A percentile compares a stretch with the other conserved stretches of the same genome.
phyloP scores from a whole-genome alignment of 2,329 filamentous ascomycete species.

The Sporothrix globosa region DNA sequence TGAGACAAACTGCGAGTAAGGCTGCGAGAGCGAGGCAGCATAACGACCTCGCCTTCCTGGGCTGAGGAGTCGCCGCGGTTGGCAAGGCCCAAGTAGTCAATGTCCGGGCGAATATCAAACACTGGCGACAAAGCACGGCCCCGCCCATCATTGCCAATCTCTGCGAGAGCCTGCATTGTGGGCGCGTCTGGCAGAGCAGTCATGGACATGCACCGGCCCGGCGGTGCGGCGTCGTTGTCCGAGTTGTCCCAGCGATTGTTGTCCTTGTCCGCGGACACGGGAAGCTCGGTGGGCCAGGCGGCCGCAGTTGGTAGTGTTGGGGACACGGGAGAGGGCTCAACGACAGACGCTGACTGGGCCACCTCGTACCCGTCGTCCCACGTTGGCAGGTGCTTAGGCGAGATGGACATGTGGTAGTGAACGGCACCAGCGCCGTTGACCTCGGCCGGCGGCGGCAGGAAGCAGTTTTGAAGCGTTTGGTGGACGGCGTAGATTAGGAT shows the following conservation, averaged over 20 bases:
- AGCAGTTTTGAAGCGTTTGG: constrained; percentile 70
- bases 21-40: constrained; percentile 38
- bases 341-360: too few relatives aligned
- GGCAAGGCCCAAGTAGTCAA: constrained; percentile 57
- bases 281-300: neutral
- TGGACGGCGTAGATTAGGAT: constrained; percentile 73
- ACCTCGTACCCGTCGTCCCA: constrained; percentile 44
- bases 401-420: constrained; percentile 59
- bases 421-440: constrained; percentile 60
- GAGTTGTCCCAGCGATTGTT: neutral
- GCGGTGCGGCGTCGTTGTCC: neutral
- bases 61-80: constrained; percentile 40
- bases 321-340: neutral
- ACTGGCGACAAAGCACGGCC: constrained; percentile 22
- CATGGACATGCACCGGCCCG: constrained; percentile 31
- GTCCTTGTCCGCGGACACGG: neutral
- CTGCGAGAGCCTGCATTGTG: neutral
- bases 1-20: constrained; percentile 43
- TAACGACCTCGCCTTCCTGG: constrained; percentile 14
- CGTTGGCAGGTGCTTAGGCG: constrained; percentile 49
- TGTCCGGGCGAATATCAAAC: constrained; percentile 57
- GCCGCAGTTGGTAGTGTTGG: neutral
- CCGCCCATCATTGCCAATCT: neutral
- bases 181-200: constrained; percentile 23
- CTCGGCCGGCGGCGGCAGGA: constrained; percentile 59